Evolutionary conservation across 2,329 filamentous ascomycete species (phyloP).

Genomic region (Talaromyces albobiverticillius): DNA sequence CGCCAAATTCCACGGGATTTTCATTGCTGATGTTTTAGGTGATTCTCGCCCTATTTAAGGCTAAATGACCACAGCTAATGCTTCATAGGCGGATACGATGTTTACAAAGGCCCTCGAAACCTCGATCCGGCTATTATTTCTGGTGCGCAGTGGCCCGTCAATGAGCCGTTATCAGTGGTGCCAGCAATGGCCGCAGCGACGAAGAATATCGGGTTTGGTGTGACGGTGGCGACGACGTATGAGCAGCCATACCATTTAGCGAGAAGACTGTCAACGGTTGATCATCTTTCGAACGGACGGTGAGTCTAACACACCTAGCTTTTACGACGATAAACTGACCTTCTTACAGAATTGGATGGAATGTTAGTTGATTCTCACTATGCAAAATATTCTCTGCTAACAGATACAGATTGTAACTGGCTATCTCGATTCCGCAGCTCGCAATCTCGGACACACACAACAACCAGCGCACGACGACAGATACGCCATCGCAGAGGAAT

Average conservation of each 20-base stretch:
- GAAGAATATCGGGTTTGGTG: constrained; percentile 64
- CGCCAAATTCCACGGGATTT: constrained; percentile 64
- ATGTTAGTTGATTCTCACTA: constrained; percentile 35
- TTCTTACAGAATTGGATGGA: constrained; percentile 51
- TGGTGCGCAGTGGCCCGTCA: constrained; percentile 69
- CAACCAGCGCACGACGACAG: constrained; percentile 64
- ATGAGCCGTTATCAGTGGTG: constrained; percentile 62
- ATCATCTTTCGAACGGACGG: constrained; percentile 65
- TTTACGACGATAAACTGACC: not conserved
- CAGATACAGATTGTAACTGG: constrained; percentile 59
- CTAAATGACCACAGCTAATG: no score
- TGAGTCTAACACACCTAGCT: constrained; percentile 21
- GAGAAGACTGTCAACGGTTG: constrained; percentile 62
- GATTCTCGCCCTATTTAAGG: constrained; percentile 3
- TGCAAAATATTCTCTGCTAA: constrained; percentile 17
- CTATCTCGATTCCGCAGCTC: constrained; percentile 65
- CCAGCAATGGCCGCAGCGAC: constrained; percentile 68
- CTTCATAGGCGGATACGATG: constrained; percentile 62
- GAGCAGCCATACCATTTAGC: constrained; percentile 68
- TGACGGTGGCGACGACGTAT: constrained; percentile 66
- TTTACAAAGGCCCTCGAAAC: constrained; percentile 62
- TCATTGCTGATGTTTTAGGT: constrained; percentile 65
- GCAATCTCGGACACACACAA: constrained; percentile 58
- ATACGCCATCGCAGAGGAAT: constrained; percentile 64
- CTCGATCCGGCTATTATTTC: constrained; percentile 59